Conservation (phyloP, 2,329 filamentous ascomycete species). For the Huntiella abstrusa region DNA sequence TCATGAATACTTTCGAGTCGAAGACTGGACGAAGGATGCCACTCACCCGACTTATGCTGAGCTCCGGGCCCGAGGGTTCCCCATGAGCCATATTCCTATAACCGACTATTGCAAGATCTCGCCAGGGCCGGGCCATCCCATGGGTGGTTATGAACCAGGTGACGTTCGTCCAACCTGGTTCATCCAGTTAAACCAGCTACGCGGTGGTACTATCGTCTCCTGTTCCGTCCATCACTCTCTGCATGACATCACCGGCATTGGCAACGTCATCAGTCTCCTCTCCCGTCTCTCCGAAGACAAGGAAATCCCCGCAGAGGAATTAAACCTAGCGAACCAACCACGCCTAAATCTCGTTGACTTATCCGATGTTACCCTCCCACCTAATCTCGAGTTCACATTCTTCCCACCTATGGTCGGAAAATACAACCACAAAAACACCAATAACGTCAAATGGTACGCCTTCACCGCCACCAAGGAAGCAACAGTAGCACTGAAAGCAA, state of each 20-base stretch:
- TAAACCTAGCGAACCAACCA: background rate
- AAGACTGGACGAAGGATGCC: background rate
- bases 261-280: background rate
- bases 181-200: background rate
- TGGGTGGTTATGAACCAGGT: background rate
- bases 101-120: background rate
- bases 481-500: background rate
- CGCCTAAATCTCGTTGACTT: background rate
- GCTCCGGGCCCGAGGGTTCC: background rate
- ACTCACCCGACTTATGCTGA: background rate
- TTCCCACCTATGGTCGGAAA: too few species aligned
- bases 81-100: background rate
- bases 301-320: background rate
- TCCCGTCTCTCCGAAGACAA: background rate
- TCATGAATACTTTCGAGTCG: background rate
- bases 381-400: background rate
- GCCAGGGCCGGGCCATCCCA: background rate
- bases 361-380: background rate
- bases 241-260: background rate
- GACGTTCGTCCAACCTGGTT: background rate
- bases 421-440: too few species aligned
- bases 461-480: background rate
- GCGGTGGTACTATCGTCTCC: background rate
- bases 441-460: too few species aligned
- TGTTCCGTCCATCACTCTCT: background rate